phyloP scores from a whole-genome alignment of 1,284 basidiomycete genomes.

The Exobasidium rhododendri region DNA sequence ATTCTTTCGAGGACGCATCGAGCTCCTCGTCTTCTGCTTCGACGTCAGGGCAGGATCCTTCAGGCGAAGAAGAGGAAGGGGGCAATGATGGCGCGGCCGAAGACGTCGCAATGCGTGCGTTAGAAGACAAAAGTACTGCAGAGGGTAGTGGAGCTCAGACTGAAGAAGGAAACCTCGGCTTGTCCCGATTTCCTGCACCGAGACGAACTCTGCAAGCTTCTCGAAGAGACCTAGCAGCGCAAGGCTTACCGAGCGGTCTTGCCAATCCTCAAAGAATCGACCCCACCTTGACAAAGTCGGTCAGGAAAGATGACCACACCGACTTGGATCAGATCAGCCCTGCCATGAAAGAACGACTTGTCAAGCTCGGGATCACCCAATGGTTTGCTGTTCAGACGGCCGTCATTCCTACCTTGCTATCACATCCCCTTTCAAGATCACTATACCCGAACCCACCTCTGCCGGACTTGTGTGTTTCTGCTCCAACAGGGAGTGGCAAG shows the following conservation, averaged over 20 bases:
- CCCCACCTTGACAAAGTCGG: slow-evolving; percentile 25
- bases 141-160: background rate
- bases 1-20: background rate
- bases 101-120: no score
- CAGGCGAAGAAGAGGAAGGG: background rate
- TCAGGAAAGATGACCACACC: slow-evolving; percentile 14
- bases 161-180: background rate
- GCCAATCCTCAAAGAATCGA: slow-evolving; percentile 34
- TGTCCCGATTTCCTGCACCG: slow-evolving; percentile 13
- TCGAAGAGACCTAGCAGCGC: slow-evolving; percentile 30
- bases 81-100: no score
- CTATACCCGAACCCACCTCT: slow-evolving; percentile 73
- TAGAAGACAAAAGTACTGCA: slow-evolving; percentile 4
- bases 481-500: slow-evolving; percentile 97
- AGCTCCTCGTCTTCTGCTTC: background rate
- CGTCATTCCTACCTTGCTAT: slow-evolving; percentile 73
- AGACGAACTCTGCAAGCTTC: slow-evolving; percentile 21
- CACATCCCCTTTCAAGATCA: slow-evolving; percentile 39
- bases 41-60: background rate
- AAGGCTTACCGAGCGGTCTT: slow-evolving; percentile 43
- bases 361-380: slow-evolving; percentile 36
- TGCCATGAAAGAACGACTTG: slow-evolving; percentile 4
- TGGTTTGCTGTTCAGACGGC: slow-evolving; percentile 71
- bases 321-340: slow-evolving; percentile 12
- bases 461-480: slow-evolving; percentile 88